Evolutionary conservation across 2,329 filamentous ascomycete species (phyloP).

Genomic region (Monosporascus sp.): DNA sequence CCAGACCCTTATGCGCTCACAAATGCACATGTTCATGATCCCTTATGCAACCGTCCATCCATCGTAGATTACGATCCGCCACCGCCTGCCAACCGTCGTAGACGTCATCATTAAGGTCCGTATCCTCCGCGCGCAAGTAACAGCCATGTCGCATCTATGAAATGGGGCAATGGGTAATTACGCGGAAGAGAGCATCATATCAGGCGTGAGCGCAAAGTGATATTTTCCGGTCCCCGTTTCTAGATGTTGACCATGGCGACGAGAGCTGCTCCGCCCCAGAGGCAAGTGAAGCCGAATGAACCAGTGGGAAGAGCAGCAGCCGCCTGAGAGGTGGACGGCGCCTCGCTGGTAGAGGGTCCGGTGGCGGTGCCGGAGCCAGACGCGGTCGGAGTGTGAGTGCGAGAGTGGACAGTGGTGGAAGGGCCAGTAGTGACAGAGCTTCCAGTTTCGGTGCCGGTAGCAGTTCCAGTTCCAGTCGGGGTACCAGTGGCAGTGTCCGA

Average conservation of each 20-base stretch:
- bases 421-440: not conserved
- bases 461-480: not conserved
- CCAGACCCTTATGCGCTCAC: not conserved
- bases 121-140: not conserved
- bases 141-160: not conserved
- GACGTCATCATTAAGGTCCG: not conserved
- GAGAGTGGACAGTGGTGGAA: conserved; percentile 1
- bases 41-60: not conserved
- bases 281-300: conserved; percentile 7
- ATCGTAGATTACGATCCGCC: not conserved
- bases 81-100: not conserved
- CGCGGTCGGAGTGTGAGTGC: not conserved
- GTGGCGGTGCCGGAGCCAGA: not conserved
- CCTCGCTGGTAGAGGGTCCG: not conserved
- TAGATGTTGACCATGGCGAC: conserved; percentile 11
- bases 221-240: not conserved
- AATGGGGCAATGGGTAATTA: not conserved
- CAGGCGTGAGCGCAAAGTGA: too few species aligned
- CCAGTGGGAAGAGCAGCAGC: conserved; percentile 9
- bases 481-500: not conserved
- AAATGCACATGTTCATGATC: not conserved
- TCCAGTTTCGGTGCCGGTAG: conserved; percentile 1
- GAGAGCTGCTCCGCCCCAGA: conserved; percentile 13
- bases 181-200: not conserved
- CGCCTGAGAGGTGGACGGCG: not conserved